These are phyloP conservation scores for Aspergillus terreus DNA, from an alignment of 2,329 filamentous ascomycete genomes.

Conservation along the genomic window DNA sequence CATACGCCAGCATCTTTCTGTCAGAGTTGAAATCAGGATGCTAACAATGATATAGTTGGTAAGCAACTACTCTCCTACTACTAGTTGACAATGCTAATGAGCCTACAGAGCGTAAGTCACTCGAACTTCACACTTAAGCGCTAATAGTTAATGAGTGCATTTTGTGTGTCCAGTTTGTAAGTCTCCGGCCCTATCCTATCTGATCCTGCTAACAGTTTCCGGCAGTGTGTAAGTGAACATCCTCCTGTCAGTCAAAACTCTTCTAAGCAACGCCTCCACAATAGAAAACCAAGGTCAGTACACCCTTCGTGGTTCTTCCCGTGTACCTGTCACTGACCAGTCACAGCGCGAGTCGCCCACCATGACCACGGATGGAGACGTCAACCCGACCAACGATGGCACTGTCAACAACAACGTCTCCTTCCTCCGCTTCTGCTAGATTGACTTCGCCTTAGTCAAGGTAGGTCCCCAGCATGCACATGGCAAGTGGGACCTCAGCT, in stretches of 20 bases:
- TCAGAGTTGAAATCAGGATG: neutral
- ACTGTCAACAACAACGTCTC: conserved; percentile 13
- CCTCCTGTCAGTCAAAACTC: neutral
- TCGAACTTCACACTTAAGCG: too few relatives aligned
- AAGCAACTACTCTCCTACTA: neutral
- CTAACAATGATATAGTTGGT: neutral
- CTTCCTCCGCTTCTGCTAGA: conserved; percentile 10
- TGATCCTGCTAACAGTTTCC: neutral
- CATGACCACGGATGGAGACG: conserved; percentile 6
- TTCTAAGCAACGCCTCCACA: neutral
- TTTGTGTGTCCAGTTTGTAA: neutral
- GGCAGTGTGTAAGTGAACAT: conserved; percentile 2
- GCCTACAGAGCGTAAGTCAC: neutral
- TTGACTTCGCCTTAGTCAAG: neutral
- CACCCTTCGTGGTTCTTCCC: neutral
- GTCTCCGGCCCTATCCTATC: neutral
- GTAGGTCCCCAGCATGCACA: neutral
- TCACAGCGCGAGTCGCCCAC: neutral
- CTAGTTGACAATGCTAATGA: neutral
- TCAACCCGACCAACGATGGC: conserved; percentile 10
- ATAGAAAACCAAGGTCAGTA: conserved; percentile 5
- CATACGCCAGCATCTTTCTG: neutral
- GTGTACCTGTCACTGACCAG: neutral
- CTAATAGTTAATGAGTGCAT: neutral
- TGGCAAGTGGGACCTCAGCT: neutral